Evolutionary conservation across 2,329 filamentous ascomycete genomes (phyloP).

Genomic region (Colletotrichum chrysophilum): DNA sequence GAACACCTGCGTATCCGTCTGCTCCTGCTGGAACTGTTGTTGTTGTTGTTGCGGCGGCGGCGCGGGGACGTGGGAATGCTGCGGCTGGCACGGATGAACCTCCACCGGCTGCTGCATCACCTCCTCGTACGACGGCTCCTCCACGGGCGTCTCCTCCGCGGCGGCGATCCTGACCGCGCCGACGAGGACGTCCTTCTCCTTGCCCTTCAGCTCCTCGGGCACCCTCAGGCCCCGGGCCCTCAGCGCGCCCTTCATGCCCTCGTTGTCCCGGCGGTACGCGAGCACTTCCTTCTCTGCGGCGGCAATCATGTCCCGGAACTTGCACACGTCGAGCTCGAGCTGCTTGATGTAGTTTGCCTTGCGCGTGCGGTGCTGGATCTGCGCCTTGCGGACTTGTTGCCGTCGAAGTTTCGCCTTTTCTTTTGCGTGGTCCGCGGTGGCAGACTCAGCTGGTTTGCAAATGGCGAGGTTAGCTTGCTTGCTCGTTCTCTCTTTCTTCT

Average conservation of each 20-base stretch:
- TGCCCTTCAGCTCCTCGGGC: neutral
- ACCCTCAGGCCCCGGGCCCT: conserved; percentile 23
- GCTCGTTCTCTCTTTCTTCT: neutral
- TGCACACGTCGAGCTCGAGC: conserved; percentile 56
- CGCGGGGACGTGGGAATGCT: neutral
- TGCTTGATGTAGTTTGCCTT: conserved; percentile 61
- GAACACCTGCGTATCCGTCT: neutral
- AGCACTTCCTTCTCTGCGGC: conserved; percentile 43
- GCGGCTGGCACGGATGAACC: neutral
- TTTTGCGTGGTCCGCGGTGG: conserved; percentile 15
- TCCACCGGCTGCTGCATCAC: neutral
- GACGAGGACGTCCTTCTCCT: neutral
- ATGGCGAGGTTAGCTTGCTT: neutral
- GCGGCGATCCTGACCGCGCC: neutral
- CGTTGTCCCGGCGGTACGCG: conserved; percentile 47
- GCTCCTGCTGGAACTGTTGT: neutral
- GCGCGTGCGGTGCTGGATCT: conserved; percentile 60
- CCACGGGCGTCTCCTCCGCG: neutral
- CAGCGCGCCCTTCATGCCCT: conserved; percentile 42
- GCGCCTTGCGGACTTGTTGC: conserved; percentile 57
- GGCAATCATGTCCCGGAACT: conserved; percentile 52
- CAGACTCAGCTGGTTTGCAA: neutral
- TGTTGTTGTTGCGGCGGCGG: neutral
- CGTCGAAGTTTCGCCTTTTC: conserved; percentile 53
- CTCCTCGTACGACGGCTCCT: neutral